A percentile compares a stretch with the other conserved stretches of the same genome.
Conservation (phyloP, 805 yeast genomes). For the Kluyveromyces aestuarii region DNA sequence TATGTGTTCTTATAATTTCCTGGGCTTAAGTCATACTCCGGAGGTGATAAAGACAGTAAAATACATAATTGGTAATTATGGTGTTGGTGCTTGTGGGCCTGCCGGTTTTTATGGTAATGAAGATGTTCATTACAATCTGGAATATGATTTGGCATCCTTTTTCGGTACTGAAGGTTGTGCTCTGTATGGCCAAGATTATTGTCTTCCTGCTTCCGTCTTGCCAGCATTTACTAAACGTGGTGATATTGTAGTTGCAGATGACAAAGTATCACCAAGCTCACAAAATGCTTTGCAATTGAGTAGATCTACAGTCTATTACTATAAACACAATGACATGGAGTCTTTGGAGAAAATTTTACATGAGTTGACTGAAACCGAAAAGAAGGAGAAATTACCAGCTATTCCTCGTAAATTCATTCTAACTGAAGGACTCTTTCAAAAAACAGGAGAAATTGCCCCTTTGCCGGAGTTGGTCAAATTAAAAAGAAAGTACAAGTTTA, state of each 20-base stretch:
- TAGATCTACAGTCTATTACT: slow-evolving; percentile 67
- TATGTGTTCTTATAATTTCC: slow-evolving; percentile 62
- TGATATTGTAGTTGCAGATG: slow-evolving; percentile 82
- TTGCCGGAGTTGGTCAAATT: slow-evolving; percentile 60
- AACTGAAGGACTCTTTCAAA: slow-evolving; percentile 83
- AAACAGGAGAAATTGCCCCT: slow-evolving; percentile 71
- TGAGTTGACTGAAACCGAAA: slow-evolving; percentile 50
- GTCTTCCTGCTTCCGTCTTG: slow-evolving; percentile 77
- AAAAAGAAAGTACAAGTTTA: slow-evolving; percentile 73
- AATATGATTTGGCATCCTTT: slow-evolving; percentile 63
- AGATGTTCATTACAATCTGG: slow-evolving; percentile 77
- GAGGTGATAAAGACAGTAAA: slow-evolving; percentile 45
- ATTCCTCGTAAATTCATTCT: slow-evolving; percentile 84
- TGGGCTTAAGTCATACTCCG: slow-evolving; percentile 46
- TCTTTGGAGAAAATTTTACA: slow-evolving; percentile 63
- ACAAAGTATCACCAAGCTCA: slow-evolving; percentile 60
- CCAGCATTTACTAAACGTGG: slow-evolving; percentile 95
- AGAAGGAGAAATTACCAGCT: slow-evolving; percentile 49
- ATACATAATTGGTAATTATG: slow-evolving; percentile 52
- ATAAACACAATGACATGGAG: slow-evolving; percentile 80
- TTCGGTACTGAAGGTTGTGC: slow-evolving; percentile 73
- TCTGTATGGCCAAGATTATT: slow-evolving; percentile 86
- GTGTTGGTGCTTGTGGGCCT: slow-evolving; percentile 98
- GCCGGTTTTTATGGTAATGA: slow-evolving; percentile 96
- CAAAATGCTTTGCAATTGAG: slow-evolving; percentile 86